Evolutionary conservation across 495 filamentous ascomycete species (phyloP).

Genomic region (Parathielavia hyrcaniae): DNA sequence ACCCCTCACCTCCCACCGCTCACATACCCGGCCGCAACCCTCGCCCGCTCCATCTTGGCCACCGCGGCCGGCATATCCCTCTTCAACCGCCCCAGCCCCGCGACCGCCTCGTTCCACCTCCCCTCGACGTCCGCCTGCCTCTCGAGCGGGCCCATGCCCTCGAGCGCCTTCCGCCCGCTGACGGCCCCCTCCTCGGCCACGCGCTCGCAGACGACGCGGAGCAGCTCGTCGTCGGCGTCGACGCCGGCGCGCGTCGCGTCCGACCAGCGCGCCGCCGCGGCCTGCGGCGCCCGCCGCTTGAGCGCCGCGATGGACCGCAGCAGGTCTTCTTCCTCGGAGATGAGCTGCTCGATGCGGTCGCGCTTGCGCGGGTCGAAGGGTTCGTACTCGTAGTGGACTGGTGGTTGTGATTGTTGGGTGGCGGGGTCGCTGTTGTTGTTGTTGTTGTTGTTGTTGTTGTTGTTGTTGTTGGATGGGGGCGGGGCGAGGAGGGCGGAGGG

Average conservation of each 20-base stretch:
- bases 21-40: slow-evolving; percentile 58
- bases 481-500: slow-evolving; percentile 32
- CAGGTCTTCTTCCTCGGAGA: slow-evolving; percentile 65
- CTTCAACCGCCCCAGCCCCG: slow-evolving; percentile 49
- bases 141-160: slow-evolving; percentile 34
- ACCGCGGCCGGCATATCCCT: slow-evolving; percentile 62
- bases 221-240: slow-evolving; percentile 44
- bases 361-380: slow-evolving; percentile 67
- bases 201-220: slow-evolving; percentile 27
- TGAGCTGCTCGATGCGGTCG: slow-evolving; percentile 57
- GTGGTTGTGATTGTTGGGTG: slow-evolving; percentile 18
- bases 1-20: slow-evolving; percentile 24
- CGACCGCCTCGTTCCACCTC: slow-evolving; percentile 46
- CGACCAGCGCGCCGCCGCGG: slow-evolving; percentile 52
- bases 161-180: slow-evolving; percentile 21
- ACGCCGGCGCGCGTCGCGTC: slow-evolving; percentile 43
- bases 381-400: slow-evolving; percentile 65
- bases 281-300: slow-evolving; percentile 59
- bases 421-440: slow-evolving; percentile 33
- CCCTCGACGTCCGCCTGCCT: slow-evolving; percentile 47
- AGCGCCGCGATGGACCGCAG: slow-evolving; percentile 65
- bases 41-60: slow-evolving; percentile 72
- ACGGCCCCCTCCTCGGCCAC: slow-evolving; percentile 19
- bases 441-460: slow-evolving; percentile 30
- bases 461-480: slow-evolving; percentile 24